phyloP scores from a whole-genome alignment of 2,329 filamentous ascomycete genomes.

The Neobulgaria alba region DNA sequence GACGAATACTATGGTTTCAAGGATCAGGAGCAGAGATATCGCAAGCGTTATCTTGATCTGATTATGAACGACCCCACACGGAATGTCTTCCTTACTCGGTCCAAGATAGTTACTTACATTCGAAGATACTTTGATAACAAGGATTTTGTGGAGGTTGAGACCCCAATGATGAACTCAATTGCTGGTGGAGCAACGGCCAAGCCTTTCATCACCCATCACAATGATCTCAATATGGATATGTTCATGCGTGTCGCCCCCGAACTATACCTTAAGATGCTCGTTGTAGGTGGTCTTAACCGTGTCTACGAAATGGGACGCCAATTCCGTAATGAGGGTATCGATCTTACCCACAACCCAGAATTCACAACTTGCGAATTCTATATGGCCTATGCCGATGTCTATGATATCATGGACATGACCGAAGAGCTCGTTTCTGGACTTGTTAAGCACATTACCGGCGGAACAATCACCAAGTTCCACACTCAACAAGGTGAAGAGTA shows the following conservation, averaged over 20 bases:
- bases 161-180: constrained; percentile 94
- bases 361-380: constrained; percentile 99
- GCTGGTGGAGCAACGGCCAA: constrained; percentile 92
- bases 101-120: constrained; percentile 83
- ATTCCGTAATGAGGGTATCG: constrained; percentile 89
- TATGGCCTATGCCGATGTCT: constrained; percentile 83
- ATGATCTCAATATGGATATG: constrained; percentile 89
- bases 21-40: constrained; percentile 87
- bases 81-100: constrained; percentile 74
- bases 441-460: constrained; percentile 80
- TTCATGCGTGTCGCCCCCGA: constrained; percentile 94
- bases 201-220: constrained; percentile 93
- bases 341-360: constrained; percentile 94
- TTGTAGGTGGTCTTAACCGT: constrained; percentile 87
- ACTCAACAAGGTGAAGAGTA: constrained; percentile 80
- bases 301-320: constrained; percentile 95
- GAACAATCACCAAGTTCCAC: constrained; percentile 77
- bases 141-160: constrained; percentile 91
- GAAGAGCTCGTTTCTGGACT: constrained; percentile 88
- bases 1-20: constrained; percentile 91
- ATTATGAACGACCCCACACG: constrained; percentile 86
- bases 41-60: constrained; percentile 88
- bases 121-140: constrained; percentile 78
- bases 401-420: constrained; percentile 84
- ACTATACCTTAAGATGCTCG: constrained; percentile 88